Percentiles rank a stretch among this genome's conserved stretches.
These are phyloP conservation scores for Aspergillus jensenii DNA, from an alignment of 2,329 filamentous ascomycete genomes.

Conservation along the genomic window DNA sequence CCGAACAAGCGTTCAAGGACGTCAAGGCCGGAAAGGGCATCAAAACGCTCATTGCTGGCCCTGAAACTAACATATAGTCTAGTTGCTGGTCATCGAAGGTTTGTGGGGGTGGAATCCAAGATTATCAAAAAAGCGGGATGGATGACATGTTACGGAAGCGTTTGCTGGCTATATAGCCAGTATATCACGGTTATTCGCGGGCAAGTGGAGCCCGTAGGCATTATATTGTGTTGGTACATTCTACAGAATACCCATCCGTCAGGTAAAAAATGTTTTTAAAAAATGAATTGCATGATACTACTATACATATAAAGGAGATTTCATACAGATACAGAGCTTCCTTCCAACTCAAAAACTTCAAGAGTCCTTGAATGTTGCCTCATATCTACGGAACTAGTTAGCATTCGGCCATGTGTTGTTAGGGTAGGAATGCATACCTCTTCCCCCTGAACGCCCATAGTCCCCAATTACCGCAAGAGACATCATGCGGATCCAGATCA, in stretches of 20 bases:
- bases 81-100: neutral
- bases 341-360: neutral
- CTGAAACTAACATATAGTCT: neutral
- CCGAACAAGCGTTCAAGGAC: slow-evolving; percentile 82
- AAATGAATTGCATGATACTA: slow-evolving; percentile 1
- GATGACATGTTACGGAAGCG: neutral
- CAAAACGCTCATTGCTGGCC: slow-evolving; percentile 47
- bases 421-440: slow-evolving; percentile 59
- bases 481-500: slow-evolving; percentile 88
- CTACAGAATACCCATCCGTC: neutral
- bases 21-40: slow-evolving; percentile 75
- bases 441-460: slow-evolving; percentile 97
- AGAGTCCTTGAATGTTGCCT: slow-evolving; percentile 36
- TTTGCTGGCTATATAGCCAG: neutral
- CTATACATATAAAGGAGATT: slow-evolving; percentile 1
- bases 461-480: slow-evolving; percentile 96
- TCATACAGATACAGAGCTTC: neutral
- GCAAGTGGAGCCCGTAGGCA: neutral
- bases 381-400: slow-evolving; percentile 31
- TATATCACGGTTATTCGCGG: neutral
- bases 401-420: neutral
- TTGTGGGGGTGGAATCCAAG: neutral
- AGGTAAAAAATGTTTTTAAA: neutral
- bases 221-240: neutral
- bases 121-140: neutral